Evolutionary conservation across 257 asterid genomes (phyloP).

Genomic region (Solanum verrucosum): DNA sequence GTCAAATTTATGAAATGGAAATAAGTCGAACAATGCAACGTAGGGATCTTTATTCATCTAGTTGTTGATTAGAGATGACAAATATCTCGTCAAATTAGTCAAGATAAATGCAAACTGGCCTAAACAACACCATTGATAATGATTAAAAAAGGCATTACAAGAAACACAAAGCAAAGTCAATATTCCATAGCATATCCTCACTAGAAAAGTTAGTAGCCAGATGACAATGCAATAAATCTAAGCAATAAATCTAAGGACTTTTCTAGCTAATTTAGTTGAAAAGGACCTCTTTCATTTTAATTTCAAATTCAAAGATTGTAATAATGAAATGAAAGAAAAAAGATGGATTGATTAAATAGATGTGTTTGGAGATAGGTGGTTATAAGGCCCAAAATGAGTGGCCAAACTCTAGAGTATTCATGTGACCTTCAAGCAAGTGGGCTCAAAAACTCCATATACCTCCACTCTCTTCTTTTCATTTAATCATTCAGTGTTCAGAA

Average conservation of each 20-base stretch:
- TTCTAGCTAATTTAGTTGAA: background rate
- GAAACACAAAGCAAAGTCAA: background rate
- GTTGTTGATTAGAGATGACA: background rate
- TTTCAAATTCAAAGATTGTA: background rate
- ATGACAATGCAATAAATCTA: background rate
- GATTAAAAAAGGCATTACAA: background rate
- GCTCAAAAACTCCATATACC: background rate
- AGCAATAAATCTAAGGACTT: background rate
- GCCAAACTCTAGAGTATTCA: background rate
- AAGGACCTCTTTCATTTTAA: background rate
- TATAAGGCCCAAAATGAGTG: background rate
- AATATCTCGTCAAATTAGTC: background rate
- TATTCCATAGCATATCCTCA: background rate
- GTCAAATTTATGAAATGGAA: background rate
- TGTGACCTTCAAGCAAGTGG: background rate
- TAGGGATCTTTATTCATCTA: too few relatives aligned
- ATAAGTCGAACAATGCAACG: background rate
- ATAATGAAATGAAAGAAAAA: background rate
- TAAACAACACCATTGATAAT: background rate
- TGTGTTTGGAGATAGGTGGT: background rate
- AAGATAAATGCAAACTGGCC: rapidly evolving
- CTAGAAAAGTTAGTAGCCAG: background rate
- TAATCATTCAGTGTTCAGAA: background rate
- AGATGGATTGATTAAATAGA: background rate
- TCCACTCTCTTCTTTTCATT: background rate